Evolutionary conservation across 345 rosid genomes (phyloP).

Genomic region (Schrenkiella parvula): DNA sequence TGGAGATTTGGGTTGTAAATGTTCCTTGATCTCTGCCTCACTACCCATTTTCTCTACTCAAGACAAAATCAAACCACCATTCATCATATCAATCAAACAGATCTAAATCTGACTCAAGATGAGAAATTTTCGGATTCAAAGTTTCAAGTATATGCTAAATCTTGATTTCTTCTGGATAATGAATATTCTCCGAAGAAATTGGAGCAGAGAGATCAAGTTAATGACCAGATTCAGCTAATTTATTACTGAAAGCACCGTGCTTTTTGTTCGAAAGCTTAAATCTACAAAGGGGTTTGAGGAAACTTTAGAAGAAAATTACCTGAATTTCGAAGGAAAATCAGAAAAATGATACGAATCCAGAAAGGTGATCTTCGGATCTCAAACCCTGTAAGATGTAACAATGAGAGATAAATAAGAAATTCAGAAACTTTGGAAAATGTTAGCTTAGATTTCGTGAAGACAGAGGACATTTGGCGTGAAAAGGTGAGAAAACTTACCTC

Average conservation of each 20-base stretch:
- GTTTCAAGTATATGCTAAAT: background rate
- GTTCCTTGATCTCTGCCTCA: constrained; percentile 25
- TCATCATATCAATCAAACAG: constrained; percentile 2
- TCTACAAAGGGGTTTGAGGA: background rate
- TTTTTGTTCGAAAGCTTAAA: background rate
- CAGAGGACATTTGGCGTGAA: background rate
- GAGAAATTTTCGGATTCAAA: background rate
- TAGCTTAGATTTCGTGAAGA: background rate
- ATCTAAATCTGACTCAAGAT: background rate
- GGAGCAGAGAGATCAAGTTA: background rate
- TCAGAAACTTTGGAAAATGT: background rate
- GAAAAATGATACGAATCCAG: constrained; percentile 9
- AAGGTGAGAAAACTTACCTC: background rate
- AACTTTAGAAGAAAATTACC: background rate
- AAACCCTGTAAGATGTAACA: background rate
- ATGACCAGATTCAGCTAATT: background rate
- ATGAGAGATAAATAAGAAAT: background rate
- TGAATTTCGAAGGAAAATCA: background rate
- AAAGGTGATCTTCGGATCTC: constrained; percentile 30
- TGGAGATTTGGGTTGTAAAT: constrained; percentile 2
- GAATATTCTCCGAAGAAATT: background rate
- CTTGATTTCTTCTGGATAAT: background rate
- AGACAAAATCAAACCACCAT: background rate
- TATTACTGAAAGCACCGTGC: background rate
- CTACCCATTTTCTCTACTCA: constrained; percentile 36